Base-by-base conservation (phyloP, 305 asterid genomes). In the Ilex paraguariensis region DNA sequence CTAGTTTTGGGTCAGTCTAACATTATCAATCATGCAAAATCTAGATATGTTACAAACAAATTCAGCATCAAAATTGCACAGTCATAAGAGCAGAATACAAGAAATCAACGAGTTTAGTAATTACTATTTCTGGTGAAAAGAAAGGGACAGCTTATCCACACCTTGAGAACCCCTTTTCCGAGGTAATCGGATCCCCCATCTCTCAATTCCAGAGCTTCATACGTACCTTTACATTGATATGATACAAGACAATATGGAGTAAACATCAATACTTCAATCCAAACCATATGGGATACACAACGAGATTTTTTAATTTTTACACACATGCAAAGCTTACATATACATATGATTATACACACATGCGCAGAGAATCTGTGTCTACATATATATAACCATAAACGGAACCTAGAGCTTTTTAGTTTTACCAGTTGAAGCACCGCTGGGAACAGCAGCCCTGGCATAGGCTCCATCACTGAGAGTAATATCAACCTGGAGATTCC, bases 131-230 rank as follows among this genome's bases (percentile, higher is more conserved):
- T 21, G 28, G 28, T 21, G 1, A 21, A 21, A 21, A 21, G 2
- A 21, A 21, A 21, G 28, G 28, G 28, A 21, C 28, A 21, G 28
- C 28, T 21, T 21, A 21, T 21, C 28, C 66, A 60, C 62, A 66
- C 96, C 90, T 89, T 87, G 3, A 89, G 68, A 61, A 89, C 97
- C 74, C 97, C 97, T 84, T 89, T 89, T 67, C 97, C 97, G 6
- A 89, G 87, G 72, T 87, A 89, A 15, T 89, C 95, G 0, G 97
- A 83, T n/a, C 97, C 97, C 69, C 95, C 97, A 66, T 89, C 97
- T 66, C 97, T 78, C 63, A 89, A 63, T 66, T 89, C 95, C 15
- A 89, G 95, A 60, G 95, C 97, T 82, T 90, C 97, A 21, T 87
- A 90, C 53, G 87, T 65, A 61, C 97, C 97, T 87, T 50, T 12